Base-by-base conservation (phyloP, 441 rosid genomes). In the Croton laevigatus region DNA sequence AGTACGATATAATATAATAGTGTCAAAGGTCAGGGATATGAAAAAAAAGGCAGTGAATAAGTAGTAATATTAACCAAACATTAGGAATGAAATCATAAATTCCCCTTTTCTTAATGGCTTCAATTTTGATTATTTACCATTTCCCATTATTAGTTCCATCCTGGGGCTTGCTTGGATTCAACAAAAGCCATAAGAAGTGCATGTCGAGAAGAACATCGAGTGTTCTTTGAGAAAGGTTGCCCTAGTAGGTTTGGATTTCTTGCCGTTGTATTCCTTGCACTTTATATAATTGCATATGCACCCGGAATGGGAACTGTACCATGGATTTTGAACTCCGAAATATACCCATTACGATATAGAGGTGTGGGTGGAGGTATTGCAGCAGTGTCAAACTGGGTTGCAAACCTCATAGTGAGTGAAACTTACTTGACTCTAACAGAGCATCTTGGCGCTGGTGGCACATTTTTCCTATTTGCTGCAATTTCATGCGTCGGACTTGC, bases 221-320 rank as follows among this genome's bases (percentile, higher is more conserved):
- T 80, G 9, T 88, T 80, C 69, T 91, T 85, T 70, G 79, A 79
- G 75, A 75, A 87, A 14, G 97, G 97, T 1, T 94, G 97, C 38
- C 97, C 97, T 0, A 91, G 93, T 84, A 90, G 75, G 62, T 80
- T 89, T 20, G 97, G 97, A 0, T 83, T 86, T 73, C 79, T 86
- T 0, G 94, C 97, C 0, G 83, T 91, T 7, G 38, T 89, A 34
- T 72, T 90, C 27, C 77, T 91, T 12, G 98, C 84, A 23, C 65
- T 86, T 20, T 89, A 91, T 80, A 94, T 94, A 14, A 77, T 94
- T 10, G 70, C 78, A 20, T 91, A 85, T 60, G 82, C 98, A 0
- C 97, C 97, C 6, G 97, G 98, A 22, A 90, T 94, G 94, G 97
- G 98, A 1, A 88, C 93, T 0, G 94, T 78, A 3, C 98, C 97